A percentile compares a stretch with the other conserved stretches of the same genome.
phyloP scores from a whole-genome alignment of 2,329 filamentous ascomycete species.

The Pseudogymnoascus sp. region DNA sequence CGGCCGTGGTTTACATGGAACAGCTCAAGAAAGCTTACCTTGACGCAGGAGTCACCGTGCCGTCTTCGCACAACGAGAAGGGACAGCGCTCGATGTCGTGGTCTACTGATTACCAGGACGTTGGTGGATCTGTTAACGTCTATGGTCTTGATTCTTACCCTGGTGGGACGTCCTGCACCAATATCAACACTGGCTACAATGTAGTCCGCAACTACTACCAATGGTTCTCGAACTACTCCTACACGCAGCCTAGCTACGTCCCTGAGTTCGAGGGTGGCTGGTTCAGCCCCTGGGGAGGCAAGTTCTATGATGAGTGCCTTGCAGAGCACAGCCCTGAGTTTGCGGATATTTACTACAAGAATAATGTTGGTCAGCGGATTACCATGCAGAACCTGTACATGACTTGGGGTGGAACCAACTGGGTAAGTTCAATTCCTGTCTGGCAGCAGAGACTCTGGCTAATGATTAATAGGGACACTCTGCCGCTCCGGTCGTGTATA shows the following conservation, averaged over 20 bases:
- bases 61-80: slow-evolving; percentile 43
- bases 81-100: slow-evolving; percentile 41
- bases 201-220: slow-evolving; percentile 46
- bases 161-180: slow-evolving; percentile 41
- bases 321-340: slow-evolving; percentile 40
- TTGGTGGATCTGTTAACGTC: slow-evolving; percentile 46
- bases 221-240: slow-evolving; percentile 49
- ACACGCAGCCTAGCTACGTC: slow-evolving; percentile 44
- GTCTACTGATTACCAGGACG: slow-evolving; percentile 47
- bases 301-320: slow-evolving; percentile 42
- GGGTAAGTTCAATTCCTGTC: slow-evolving; percentile 29
- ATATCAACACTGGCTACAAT: slow-evolving; percentile 40
- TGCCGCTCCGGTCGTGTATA: slow-evolving; percentile 42
- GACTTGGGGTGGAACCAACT: slow-evolving; percentile 47
- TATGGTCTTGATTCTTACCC: slow-evolving; percentile 42
- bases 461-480: slow-evolving; percentile 18
- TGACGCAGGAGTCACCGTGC: slow-evolving; percentile 41
- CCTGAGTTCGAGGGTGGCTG: slow-evolving; percentile 47
- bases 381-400: slow-evolving; percentile 45
- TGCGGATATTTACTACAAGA: slow-evolving; percentile 49
- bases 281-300: slow-evolving; percentile 45
- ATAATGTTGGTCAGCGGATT: slow-evolving; percentile 43
- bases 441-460: background rate
- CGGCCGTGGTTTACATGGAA: slow-evolving; percentile 44
- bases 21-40: slow-evolving; percentile 40